Percentiles rank a stretch among this genome's conserved stretches.
phyloP scores from a whole-genome alignment of 148 eudicot genomes.

The Nepenthes gracilis region DNA sequence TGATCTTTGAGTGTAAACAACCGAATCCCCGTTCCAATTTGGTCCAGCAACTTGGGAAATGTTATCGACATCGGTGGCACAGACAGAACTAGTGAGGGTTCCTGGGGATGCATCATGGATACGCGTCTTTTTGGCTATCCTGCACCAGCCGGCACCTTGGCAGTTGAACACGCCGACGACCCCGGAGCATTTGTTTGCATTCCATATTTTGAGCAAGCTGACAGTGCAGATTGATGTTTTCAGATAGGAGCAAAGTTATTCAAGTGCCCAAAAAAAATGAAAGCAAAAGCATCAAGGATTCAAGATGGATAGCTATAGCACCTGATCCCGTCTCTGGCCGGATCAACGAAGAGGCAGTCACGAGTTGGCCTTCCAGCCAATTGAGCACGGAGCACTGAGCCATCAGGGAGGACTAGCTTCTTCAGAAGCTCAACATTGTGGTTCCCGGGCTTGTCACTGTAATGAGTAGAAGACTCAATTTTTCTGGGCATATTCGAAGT shows the following conservation, averaged over 20 bases:
- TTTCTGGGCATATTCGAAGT: neutral
- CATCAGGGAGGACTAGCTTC: conserved; percentile 90
- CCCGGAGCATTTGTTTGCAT: conserved; percentile 74
- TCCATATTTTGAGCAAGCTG: conserved; percentile 94
- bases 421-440: conserved; percentile 78
- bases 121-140: conserved; percentile 58
- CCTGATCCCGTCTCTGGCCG: conserved; percentile 92
- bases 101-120: conserved; percentile 80
- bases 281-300: neutral
- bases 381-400: conserved; percentile 78
- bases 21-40: conserved; percentile 64
- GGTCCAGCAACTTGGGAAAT: conserved; percentile 51
- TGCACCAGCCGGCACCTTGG: conserved; percentile 99
- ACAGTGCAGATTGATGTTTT: conserved; percentile 3
- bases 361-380: conserved; percentile 84
- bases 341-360: conserved; percentile 83
- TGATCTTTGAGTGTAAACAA: conserved; percentile 51
- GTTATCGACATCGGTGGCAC: conserved; percentile 53
- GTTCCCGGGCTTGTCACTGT: conserved; percentile 86
- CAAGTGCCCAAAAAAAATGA: neutral
- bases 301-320: conserved; percentile 8
- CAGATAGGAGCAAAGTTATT: neutral
- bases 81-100: conserved; percentile 52
- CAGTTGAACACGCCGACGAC: conserved; percentile 94
- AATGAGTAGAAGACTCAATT: conserved; percentile 1